Evolutionary conservation across 495 filamentous ascomycete species (phyloP), one percentile per base, ranked within the genome.

Genomic region (Daldinia bambusicola): DNA sequence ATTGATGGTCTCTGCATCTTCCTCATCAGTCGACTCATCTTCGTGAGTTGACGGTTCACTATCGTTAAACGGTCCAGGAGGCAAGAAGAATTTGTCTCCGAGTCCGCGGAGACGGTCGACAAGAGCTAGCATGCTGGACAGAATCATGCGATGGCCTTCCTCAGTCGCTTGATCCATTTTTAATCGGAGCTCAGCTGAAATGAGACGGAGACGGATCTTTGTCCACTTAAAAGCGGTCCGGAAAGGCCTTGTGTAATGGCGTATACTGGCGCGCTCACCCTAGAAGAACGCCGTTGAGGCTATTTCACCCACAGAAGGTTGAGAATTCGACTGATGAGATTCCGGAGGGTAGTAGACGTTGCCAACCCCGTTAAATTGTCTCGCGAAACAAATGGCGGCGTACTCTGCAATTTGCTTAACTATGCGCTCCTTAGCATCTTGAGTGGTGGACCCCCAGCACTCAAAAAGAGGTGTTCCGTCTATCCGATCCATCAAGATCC

Each of bases 401-500:
- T 78, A 81, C 9, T 76, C 79, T 20, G 81, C 85, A 6, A 83
- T 45, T 30, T 76, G 75, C 26, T 74, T 71, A 18, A 81, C 74
- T 22, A 86, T 61, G 0, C 61, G 66, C 45, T 77, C 72, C 61
- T 87, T 85, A 12, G 69, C 68, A 2, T 62, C 70, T 62, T 78
- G 66, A 5, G 75, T 48, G 75, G 84, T 76, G 1, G 67, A 71
- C 0, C 70, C 36, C 84, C 85, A 89, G 36, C 78, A 64, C n/a
- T 81, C 66, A 34, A 72, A 61, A 0, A 84, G 78, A 0, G 79
- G 72, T 5, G 52, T 77, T 2, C 87, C 87, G 4, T 78, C 61
- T 45, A 89, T 70, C 63, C 72, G 76, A 16, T 81, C 80, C 84
- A 89, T 86, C 10, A 90, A 64, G 0, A 89, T 83, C 88, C 87